Evolutionary conservation across 805 yeast species (phyloP).

Genomic region (Diddensiella caesifluorescens): DNA sequence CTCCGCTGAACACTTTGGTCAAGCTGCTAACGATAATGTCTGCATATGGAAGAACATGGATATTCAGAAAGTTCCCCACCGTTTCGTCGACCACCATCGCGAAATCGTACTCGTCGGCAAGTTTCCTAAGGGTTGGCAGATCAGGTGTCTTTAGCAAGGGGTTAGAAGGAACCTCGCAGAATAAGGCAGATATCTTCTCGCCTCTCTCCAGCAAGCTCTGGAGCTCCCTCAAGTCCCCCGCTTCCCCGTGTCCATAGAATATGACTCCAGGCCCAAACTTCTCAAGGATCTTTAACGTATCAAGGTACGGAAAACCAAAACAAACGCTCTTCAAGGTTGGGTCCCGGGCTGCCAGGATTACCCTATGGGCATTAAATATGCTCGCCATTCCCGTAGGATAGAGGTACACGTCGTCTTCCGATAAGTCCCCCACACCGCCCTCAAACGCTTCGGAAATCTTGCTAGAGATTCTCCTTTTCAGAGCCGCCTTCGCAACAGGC

Average conservation of each 20-base stretch:
- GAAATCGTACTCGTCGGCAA: slow-evolving; percentile 68
- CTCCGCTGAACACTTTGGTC: slow-evolving; percentile 91
- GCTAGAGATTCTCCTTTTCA: slow-evolving; percentile 70
- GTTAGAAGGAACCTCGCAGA: slow-evolving; percentile 92
- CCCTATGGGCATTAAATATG: slow-evolving; percentile 71
- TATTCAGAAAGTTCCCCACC: slow-evolving; percentile 82
- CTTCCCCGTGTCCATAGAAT: slow-evolving; percentile 82
- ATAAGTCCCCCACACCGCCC: slow-evolving; percentile 23
- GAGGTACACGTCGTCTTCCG: slow-evolving; percentile 65
- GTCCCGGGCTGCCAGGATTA: slow-evolving; percentile 23
- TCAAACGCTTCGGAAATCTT: slow-evolving; percentile 43
- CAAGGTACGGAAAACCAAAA: slow-evolving; percentile 95
- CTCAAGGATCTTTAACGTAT: slow-evolving; percentile 75
- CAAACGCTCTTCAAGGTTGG: slow-evolving; percentile 63
- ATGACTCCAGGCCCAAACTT: slow-evolving; percentile 91
- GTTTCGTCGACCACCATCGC: slow-evolving; percentile 90
- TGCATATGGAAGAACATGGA: slow-evolving; percentile 73
- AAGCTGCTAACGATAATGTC: slow-evolving; percentile 83
- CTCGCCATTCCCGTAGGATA: slow-evolving; percentile 93
- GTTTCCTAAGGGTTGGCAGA: slow-evolving; percentile 52
- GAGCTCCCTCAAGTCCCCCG: slow-evolving; percentile 53
- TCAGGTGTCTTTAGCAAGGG: slow-evolving; percentile 88
- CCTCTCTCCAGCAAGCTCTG: slow-evolving; percentile 58
- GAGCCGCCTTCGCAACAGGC: slow-evolving; percentile 65
- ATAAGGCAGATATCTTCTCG: slow-evolving; percentile 65